phyloP scores from a whole-genome alignment of 257 asterid species.

The Handroanthus guayacan region DNA sequence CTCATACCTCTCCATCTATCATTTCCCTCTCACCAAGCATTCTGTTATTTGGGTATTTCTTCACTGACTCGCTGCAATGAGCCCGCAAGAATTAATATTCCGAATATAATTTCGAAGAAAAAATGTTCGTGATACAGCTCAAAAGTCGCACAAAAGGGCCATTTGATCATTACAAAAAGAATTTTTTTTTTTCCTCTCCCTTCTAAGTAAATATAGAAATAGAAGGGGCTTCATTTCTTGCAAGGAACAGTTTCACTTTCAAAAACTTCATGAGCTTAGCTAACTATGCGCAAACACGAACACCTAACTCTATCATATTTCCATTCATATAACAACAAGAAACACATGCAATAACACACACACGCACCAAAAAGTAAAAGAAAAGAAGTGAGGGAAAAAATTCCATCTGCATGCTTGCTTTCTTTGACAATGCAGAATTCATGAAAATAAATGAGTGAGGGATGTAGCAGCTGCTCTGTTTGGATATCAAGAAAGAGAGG shows the following conservation, averaged over 20 bases:
- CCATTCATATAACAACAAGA: not conserved
- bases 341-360: not conserved
- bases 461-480: not conserved
- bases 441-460: no score
- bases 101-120: not conserved
- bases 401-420: no score
- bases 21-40: conserved; percentile 90
- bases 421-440: no score
- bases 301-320: not conserved
- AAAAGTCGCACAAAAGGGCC: conserved; percentile 1
- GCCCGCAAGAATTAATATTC: conserved; percentile 4
- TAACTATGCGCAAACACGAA: not conserved
- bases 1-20: conserved; percentile 61
- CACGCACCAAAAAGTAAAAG: not conserved
- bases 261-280: not conserved
- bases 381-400: no score
- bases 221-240: not conserved
- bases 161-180: not conserved
- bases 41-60: conserved; percentile 54
- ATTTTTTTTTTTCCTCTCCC: not conserved
- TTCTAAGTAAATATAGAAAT: not conserved
- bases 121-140: not conserved
- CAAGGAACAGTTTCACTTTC: not conserved
- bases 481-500: not conserved
- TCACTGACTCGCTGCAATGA: conserved; percentile 63